Percentiles rank a stretch among this genome's conserved stretches.
These are phyloP conservation scores for Diaporthe amygdali DNA, from an alignment of 2,329 filamentous ascomycete genomes.

Conservation along the genomic window DNA sequence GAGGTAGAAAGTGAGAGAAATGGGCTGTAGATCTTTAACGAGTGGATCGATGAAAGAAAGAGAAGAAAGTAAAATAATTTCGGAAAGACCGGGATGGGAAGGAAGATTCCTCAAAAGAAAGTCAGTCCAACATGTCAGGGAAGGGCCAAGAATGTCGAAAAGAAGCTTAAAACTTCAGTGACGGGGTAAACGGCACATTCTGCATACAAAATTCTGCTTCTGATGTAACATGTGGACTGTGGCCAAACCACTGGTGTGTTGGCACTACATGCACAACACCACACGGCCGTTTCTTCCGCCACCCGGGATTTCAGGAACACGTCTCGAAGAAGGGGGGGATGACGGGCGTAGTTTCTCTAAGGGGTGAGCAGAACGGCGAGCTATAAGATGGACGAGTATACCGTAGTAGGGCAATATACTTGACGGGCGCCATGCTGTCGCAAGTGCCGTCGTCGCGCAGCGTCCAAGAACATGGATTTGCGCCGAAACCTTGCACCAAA, in stretches of 20 bases:
- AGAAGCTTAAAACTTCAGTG: not conserved
- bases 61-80: not conserved
- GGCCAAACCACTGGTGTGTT: not conserved
- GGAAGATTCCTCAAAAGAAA: not conserved
- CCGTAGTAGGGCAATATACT: not conserved
- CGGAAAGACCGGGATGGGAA: not conserved
- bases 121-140: not conserved
- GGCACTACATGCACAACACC: constrained; percentile 2
- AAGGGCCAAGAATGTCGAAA: not conserved
- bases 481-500: not conserved
- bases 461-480: not conserved
- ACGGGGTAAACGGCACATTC: not conserved
- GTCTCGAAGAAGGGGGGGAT: not conserved
- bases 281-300: not conserved
- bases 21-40: not conserved
- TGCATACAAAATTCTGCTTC: not conserved
- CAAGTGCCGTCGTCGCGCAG: not conserved
- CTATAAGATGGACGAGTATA: not conserved
- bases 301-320: not conserved
- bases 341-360: not conserved
- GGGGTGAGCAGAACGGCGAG: not conserved
- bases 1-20: not conserved
- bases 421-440: constrained; percentile 10
- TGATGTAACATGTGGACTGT: not conserved
- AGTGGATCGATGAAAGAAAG: not conserved